Conservation (phyloP, 192 early-diverging fungal species). For the Podila horticola region DNA sequence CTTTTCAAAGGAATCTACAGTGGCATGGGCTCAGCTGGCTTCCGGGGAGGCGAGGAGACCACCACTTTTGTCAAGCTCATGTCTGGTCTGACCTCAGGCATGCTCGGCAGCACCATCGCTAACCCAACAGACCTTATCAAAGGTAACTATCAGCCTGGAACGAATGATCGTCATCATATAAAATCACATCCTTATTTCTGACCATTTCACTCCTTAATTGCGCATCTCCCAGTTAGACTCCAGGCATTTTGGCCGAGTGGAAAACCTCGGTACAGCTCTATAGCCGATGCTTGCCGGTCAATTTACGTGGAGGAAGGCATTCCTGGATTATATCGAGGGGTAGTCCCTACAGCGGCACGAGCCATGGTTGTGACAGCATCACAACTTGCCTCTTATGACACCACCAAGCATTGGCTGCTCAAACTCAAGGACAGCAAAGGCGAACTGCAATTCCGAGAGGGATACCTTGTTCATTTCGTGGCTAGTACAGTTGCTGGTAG, state of each 20-base stretch:
- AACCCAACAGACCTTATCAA: constrained; percentile 56
- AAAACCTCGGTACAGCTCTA: constrained; percentile 40
- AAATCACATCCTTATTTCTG: neutral
- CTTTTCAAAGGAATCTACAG: constrained; percentile 45
- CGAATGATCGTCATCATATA: no score
- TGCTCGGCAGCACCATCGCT: constrained; percentile 49
- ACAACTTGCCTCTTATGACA: constrained; percentile 62
- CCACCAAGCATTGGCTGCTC: constrained; percentile 58
- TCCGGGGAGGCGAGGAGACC: constrained; percentile 31
- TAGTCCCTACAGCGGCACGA: constrained; percentile 56
- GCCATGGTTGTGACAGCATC: constrained; percentile 61
- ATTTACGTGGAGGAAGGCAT: constrained; percentile 50
- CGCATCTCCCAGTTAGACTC: constrained; percentile 29
- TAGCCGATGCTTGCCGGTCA: constrained; percentile 31
- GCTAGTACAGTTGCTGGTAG: constrained; percentile 55
- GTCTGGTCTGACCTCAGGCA: constrained; percentile 47
- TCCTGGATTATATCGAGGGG: constrained; percentile 58
- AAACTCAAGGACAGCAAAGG: constrained; percentile 14
- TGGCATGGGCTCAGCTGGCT: constrained; percentile 18
- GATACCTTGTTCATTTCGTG: constrained; percentile 48
- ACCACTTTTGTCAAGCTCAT: constrained; percentile 31
- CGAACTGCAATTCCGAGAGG: constrained; percentile 38
- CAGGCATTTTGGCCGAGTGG: constrained; percentile 50
- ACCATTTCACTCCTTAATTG: neutral
- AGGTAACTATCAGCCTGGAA: constrained; percentile 8